Base-by-base conservation (phyloP, 2,329 filamentous ascomycete genomes). In the Scedosporium minutisporum region DNA sequence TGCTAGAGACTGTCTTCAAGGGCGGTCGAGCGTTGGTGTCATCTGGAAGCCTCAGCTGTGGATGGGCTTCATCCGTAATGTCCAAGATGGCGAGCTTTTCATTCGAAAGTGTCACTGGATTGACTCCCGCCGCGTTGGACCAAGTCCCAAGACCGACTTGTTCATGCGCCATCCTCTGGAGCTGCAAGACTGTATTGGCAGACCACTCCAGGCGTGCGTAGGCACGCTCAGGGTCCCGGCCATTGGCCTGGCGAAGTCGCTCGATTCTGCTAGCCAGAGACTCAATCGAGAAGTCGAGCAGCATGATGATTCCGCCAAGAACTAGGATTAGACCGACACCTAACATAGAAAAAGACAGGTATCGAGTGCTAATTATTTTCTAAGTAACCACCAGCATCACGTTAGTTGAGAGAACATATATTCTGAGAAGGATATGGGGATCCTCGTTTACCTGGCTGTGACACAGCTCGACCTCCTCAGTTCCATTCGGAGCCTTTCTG, bases 41-140 rank as follows among this genome's bases (percentile, higher is more conserved):
- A 57, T 61, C 27, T 57, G 48, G 12, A 64, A 64, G 4, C 60
- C 62, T 16, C 70, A 74, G 60, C 74, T 72, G 72, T 68, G 66
- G 18, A 58, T 58, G 55, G 12, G 27, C 29, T 25, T 58, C 55
- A 21, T 58, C 23, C 1, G 25, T n/a, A 12, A 58, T 33, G 10
- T 58, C 55, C 27, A 58, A 25, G 10, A 58, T 25, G 6, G 55
- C 55, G 55, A 58, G 55, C 55, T 14, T 58, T 25, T 58, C 55
- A 33, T 38, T 58, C 3, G 25, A 38, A n/a, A 58, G 29, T 9
- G 55, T 58, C 6, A 58, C 25, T 3, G 55, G 55, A 21, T 58
- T 58, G 14, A 38, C 55, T 4, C 55, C 55, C 14, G 55, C 55
- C 12, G 55, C 21, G 29, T 58, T 58, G 18, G 25, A 16, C 55